A percentile compares a stretch with the other conserved stretches of the same genome.
These are phyloP conservation scores for Lojkania enalia DNA, from an alignment of 2,329 filamentous ascomycete species.

Conservation along the genomic window DNA sequence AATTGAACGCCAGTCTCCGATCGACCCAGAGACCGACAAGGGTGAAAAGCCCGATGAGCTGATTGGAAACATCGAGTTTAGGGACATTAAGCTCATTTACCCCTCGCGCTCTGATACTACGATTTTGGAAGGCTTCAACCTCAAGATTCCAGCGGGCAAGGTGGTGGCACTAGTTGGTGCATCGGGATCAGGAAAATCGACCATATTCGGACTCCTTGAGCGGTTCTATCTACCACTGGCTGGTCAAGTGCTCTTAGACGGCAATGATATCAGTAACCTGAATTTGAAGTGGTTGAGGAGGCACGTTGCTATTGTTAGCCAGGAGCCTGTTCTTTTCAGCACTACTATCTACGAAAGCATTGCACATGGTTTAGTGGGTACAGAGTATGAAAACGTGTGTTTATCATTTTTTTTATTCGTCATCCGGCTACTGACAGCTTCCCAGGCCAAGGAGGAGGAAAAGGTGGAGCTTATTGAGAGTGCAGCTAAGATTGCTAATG, in stretches of 20 bases:
- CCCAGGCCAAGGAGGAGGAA: slow-evolving; percentile 59
- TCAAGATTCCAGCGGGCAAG: slow-evolving; percentile 84
- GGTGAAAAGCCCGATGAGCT: slow-evolving; percentile 76
- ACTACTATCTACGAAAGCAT: slow-evolving; percentile 92
- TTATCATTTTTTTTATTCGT: neutral
- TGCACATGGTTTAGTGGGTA: slow-evolving; percentile 85
- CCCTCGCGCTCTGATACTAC: slow-evolving; percentile 88
- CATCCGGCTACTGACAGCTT: slow-evolving; percentile 1
- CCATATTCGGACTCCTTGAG: slow-evolving; percentile 89
- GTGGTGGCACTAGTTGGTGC: slow-evolving; percentile 91
- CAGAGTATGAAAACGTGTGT: slow-evolving; percentile 67
- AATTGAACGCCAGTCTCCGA: slow-evolving; percentile 83
- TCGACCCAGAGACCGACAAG: slow-evolving; percentile 72
- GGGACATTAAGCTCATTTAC: slow-evolving; percentile 88
- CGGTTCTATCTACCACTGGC: slow-evolving; percentile 90
- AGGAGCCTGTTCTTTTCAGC: slow-evolving; percentile 88
- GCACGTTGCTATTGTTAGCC: slow-evolving; percentile 88
- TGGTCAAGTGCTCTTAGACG: slow-evolving; percentile 79
- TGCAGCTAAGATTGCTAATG: slow-evolving; percentile 88
- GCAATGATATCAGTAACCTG: slow-evolving; percentile 75
- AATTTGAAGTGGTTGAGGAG: slow-evolving; percentile 91
- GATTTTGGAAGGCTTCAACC: slow-evolving; percentile 81
- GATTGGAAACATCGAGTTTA: slow-evolving; percentile 77
- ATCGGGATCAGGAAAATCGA: slow-evolving; percentile 92
- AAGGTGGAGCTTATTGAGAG: slow-evolving; percentile 72